Evolutionary conservation across 257 asterid species (phyloP), one percentile per base, ranked within the genome.

Genomic region (Lithospermum erythrorhizon): DNA sequence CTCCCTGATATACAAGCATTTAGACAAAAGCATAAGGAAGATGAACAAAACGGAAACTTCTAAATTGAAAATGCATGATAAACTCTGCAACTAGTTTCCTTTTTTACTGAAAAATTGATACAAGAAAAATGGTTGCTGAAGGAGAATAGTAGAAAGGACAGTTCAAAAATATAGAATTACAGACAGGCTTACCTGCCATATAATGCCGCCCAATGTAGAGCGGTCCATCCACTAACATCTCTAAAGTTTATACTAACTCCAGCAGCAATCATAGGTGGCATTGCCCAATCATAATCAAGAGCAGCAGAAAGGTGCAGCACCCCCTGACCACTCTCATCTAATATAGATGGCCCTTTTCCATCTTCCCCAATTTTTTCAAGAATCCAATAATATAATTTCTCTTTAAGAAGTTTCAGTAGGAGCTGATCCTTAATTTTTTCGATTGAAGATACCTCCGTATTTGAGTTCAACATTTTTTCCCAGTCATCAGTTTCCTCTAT

Each of bases 151-250:
- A 54, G 29, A 63, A 37, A 17, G 14, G 59, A 25, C 61, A 69
- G 23, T 27, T 27, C 32, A 24, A 58, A 57, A 59, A 63, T 64
- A 59, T 32, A 49, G 57, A 9, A 62, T 14, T 69, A 53, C 17
- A 10, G 58, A 22, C 23, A 61, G 32, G 29, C 68, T 19, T 74
- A 90, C 97, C 97, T 84, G 77, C 97, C 97, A 77, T 74, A 85
- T 60, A 63, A 76, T 51, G 97, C 97, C 25, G 97, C 97, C 97
- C 97, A 90, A 72, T 90, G 97, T 70, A 90, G 96, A 0, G 96
- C 96, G 51, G 93, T 90, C 95, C 97, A 87, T 65, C 97, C 97
- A 79, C 82, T 86, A 16, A 73, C 78, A 73, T 89, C 97, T 69
- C 97, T 85, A 66, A 89, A 89, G 73, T 89, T 79, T 68, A 89